Conservation (phyloP, 345 rosid species). For the Laguncularia racemosa region DNA sequence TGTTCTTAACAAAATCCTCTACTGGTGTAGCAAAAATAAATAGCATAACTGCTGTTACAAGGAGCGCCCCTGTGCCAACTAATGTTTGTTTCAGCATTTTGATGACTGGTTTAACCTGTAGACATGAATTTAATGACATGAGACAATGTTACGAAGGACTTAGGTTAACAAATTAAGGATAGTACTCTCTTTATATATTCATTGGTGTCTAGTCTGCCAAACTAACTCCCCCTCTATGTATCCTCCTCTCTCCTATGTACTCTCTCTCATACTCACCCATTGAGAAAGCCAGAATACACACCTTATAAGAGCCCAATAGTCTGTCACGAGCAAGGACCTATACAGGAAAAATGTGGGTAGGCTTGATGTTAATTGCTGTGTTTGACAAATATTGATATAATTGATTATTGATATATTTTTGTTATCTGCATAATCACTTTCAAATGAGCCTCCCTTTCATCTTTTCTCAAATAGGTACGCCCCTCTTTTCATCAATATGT, state of each 20-base stretch:
- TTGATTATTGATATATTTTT: neutral
- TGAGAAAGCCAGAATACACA: slow-evolving; percentile 15
- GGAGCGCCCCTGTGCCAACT: slow-evolving; percentile 71
- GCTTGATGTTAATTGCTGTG: neutral
- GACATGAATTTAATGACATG: slow-evolving; percentile 5
- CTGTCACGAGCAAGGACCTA: slow-evolving; percentile 95
- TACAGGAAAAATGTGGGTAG: slow-evolving; percentile 5
- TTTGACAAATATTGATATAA: neutral
- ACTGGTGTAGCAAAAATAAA: slow-evolving; percentile 81
- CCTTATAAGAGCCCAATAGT: slow-evolving; percentile 90
- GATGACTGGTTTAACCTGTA: slow-evolving; percentile 87
- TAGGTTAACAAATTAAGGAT: neutral
- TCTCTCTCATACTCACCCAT: neutral
- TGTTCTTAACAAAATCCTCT: slow-evolving; percentile 48
- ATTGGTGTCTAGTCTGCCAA: neutral
- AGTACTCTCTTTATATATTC: neutral
- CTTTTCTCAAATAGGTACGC: no score
- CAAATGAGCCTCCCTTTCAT: no score
- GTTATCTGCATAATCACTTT: neutral
- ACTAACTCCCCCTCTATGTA: no score
- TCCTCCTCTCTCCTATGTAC: no score
- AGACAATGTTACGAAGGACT: neutral
- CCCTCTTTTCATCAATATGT: no score
- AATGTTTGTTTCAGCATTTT: slow-evolving; percentile 83
- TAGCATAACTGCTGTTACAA: slow-evolving; percentile 55